Base-by-base conservation (phyloP, 768 basidiomycete species). In the Phylloporus scabripes region DNA sequence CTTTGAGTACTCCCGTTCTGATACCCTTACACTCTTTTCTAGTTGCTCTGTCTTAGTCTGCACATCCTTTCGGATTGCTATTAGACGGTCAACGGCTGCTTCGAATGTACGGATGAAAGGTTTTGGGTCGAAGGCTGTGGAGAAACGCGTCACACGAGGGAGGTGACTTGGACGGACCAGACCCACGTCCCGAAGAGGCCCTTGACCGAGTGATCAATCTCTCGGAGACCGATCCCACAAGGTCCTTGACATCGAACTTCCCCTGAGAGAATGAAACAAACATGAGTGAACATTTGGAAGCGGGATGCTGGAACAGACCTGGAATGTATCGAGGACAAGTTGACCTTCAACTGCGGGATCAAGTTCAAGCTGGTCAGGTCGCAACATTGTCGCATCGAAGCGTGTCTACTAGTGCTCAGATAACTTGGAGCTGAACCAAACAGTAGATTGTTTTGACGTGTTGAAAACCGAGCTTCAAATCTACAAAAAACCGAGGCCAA, bases 61-160 rank as follows among this genome's bases (percentile, higher is more conserved):
- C 7, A 97, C 90, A 69, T 96, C 87, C 60, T 87, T 89, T 38
- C 95, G 80, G 14, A 96, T 77, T 1, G 82, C 76, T 52, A 99
- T 86, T 29, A 99, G 78, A 46, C 78, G 81, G 70, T 96, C 93
- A 10, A 98, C 84, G 0, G 91, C 89, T 15, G 82, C 80, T 58
- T 98, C 96, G 54, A 99, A 95, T 4, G 89, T 92, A 46, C 79
- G 74, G 52, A 97, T 87, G 69, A 97, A 96, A 0, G 94, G 92
- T 60, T 87, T 85, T 5, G 94, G 92, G 60, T 95, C 84, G 60
- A 95, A 95, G n/a, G 94, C 92, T 93, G 52, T 14, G 44, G 43
- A 53, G 28, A 41, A 46, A 49, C 42, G 33, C 46, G 44, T 56
- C 48, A 58, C n/a, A 38, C 10, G 31, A 46, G 11, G 8, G 38